phyloP scores from a whole-genome alignment of 2,329 filamentous ascomycete species.

The Harringtonia lauricola region DNA sequence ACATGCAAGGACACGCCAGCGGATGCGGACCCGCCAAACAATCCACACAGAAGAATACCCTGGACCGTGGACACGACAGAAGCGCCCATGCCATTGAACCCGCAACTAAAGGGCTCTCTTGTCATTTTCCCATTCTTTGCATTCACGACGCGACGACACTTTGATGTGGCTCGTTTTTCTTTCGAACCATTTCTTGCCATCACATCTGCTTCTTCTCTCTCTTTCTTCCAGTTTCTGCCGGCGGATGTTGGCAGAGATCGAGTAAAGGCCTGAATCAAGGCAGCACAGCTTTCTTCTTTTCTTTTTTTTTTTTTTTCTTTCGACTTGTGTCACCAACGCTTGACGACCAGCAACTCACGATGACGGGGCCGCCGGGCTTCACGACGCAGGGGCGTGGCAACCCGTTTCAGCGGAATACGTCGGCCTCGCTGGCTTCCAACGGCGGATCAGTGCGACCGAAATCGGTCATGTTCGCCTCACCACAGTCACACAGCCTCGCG shows the following conservation, averaged over 20 bases:
- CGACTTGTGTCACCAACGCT: background rate
- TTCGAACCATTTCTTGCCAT: background rate
- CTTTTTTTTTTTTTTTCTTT: background rate
- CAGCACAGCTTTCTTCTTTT: background rate
- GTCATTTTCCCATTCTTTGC: background rate
- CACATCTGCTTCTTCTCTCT: background rate
- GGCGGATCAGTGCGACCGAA: conserved; percentile 48
- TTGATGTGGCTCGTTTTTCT: background rate
- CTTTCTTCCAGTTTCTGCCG: background rate
- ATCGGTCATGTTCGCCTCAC: conserved; percentile 54
- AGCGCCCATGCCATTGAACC: conserved; percentile 7
- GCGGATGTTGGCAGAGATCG: conserved; percentile 5
- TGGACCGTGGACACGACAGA: conserved; percentile 3
- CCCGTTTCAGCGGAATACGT: conserved; percentile 62
- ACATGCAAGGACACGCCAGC: background rate
- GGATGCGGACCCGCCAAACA: background rate
- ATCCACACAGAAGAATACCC: background rate
- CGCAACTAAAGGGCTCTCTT: background rate
- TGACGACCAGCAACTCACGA: background rate
- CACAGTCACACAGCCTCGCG: conserved; percentile 16
- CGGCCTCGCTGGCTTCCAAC: conserved; percentile 49
- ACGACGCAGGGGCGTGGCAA: conserved; percentile 47
- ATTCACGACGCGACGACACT: too few relatives aligned
- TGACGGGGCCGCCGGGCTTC: conserved; percentile 8
- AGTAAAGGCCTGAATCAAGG: background rate